These are phyloP conservation scores for Aquilaria sinensis DNA, from an alignment of 345 rosid species.

Conservation along the genomic window DNA sequence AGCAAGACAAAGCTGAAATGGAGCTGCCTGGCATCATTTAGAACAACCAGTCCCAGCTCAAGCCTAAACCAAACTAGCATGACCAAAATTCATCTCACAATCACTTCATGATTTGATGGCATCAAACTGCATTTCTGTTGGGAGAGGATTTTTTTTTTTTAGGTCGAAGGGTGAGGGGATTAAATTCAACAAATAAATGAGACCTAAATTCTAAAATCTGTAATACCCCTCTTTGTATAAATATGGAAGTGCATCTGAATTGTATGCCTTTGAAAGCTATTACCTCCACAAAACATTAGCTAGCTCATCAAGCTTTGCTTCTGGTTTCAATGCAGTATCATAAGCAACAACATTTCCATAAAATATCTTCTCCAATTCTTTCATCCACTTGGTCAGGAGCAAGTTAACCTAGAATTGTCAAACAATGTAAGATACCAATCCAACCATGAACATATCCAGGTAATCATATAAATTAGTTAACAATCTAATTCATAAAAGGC, in stretches of 20 bases:
- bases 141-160: too few species aligned
- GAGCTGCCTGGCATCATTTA: too few species aligned
- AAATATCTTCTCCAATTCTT: conserved; percentile 91
- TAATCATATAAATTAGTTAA: too few species aligned
- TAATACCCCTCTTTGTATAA: neutral
- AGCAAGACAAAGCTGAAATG: too few species aligned
- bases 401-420: conserved; percentile 67
- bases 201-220: neutral
- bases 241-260: too few species aligned
- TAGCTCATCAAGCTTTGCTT: conserved; percentile 68
- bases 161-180: too few species aligned
- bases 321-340: conserved; percentile 81
- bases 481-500: too few species aligned
- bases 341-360: conserved; percentile 90
- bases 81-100: too few species aligned
- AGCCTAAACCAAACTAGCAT: too few species aligned
- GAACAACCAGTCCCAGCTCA: too few species aligned
- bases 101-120: neutral
- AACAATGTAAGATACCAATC: neutral
- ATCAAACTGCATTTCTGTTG: neutral
- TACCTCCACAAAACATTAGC: conserved; percentile 80
- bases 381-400: conserved; percentile 84
- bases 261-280: conserved; percentile 4
- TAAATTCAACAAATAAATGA: neutral
- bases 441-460: neutral